Conservation (phyloP, 2,329 filamentous ascomycete species). For the Xylaria sp. region DNA sequence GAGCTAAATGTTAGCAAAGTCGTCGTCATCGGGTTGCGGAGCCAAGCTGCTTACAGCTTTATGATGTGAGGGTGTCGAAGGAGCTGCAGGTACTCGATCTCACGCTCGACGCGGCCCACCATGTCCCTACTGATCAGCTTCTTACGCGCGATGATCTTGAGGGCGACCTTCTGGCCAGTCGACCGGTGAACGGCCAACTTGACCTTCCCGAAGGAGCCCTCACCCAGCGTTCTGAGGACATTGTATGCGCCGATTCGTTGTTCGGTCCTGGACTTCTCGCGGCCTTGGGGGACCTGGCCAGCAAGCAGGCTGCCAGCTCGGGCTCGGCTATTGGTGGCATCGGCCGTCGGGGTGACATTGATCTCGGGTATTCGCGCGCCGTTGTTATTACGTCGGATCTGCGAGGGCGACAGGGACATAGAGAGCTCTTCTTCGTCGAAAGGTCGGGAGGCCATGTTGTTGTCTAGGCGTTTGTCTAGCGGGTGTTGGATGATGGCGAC, state of each 20-base stretch:
- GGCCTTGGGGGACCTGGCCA: conserved; percentile 39
- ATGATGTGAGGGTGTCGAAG: conserved; percentile 98
- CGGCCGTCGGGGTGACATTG: conserved; percentile 37
- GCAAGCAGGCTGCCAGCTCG: conserved; percentile 25
- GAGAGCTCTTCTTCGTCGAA: conserved; percentile 84
- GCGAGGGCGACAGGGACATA: conserved; percentile 70
- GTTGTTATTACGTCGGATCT: conserved; percentile 59
- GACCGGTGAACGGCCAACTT: conserved; percentile 93
- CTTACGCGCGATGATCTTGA: conserved; percentile 97
- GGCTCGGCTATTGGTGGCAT: conserved; percentile 36
- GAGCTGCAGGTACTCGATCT: conserved; percentile 97
- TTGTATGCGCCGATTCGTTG: conserved; percentile 91
- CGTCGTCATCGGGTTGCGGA: not conserved
- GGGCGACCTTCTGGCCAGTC: conserved; percentile 90
- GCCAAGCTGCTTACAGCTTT: conserved; percentile 71
- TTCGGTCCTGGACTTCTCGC: conserved; percentile 64
- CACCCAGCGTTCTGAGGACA: conserved; percentile 85
- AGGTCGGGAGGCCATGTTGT: conserved; percentile 53
- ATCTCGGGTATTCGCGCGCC: conserved; percentile 40
- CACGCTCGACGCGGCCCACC: conserved; percentile 94
- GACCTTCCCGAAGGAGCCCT: conserved; percentile 98
- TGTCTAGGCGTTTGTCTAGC: conserved; percentile 15
- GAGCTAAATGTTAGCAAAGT: conserved; percentile 29
- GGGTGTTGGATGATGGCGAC: conserved; percentile 22
- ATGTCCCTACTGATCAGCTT: conserved; percentile 97